Evolutionary conservation across 116 monocot species (phyloP), one percentile per base, ranked within the genome.

Genomic region (Papilionanthe hybrid): DNA sequence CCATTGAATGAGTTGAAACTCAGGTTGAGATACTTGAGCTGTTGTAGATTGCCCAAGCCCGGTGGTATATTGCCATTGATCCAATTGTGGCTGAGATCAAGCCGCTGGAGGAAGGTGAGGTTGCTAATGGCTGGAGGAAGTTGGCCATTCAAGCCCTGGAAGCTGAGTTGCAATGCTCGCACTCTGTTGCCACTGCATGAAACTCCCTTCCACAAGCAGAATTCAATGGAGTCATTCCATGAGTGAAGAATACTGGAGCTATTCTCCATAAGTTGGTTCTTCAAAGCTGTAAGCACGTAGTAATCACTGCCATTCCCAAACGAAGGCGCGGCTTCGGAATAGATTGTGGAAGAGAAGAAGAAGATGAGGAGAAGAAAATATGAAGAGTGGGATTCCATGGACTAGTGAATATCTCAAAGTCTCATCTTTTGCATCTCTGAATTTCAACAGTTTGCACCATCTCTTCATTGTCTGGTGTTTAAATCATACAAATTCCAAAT

Each of bases 1-100:
- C 87, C 81, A 0, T 29, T 19, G 9, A 85, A 53, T 8, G 19
- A 13, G 30, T 88, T 88, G 30, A 25, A 42, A 15, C 74, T 57
- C 73, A 80, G 37, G 72, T 80, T 72, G 22, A 80, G 72, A 9
- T n/a, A 11, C 12, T 58, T 32, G 5, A 80, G 22, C 23, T 57
- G 19, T 5, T 17, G 56, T 30, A 80, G 7, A 55, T 11, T 41
- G 42, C 80, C 73, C 22, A 80, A 13, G 22, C 56, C 57, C 32
- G 58, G 74, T 0, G 73, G 73, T 48, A 80, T 53, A 0, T 2
- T 3, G 7, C 80, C 80, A 22, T 1, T 9, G 13, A 80, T 73
- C 30, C 74, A 17, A 42, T 80, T 80, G 23, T 20, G 42, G 9
- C 27, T 11, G 19, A 80, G 73, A 5, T 19, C 49, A 42, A 80